phyloP scores from a whole-genome alignment of 768 basidiomycete genomes.

The Boletus rubroflammeus region DNA sequence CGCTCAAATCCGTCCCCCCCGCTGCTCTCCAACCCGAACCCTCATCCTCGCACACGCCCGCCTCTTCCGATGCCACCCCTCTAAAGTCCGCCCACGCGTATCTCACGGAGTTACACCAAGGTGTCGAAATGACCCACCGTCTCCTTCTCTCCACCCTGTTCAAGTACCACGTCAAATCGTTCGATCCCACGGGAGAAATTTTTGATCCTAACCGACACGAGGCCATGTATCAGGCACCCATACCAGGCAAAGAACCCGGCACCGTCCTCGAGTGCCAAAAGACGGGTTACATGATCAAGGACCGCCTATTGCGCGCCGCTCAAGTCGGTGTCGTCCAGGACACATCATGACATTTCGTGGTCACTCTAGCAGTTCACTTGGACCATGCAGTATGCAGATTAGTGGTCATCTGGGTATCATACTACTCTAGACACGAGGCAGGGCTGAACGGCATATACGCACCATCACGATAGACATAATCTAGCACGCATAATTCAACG shows the following conservation, averaged over 20 bases:
- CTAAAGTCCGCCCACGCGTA: slow-evolving; percentile 55
- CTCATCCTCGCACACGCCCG: slow-evolving; percentile 22
- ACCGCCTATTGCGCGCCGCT: slow-evolving; percentile 87
- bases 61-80: slow-evolving; percentile 29
- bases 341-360: slow-evolving; percentile 30
- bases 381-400: not conserved
- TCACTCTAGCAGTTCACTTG: not conserved
- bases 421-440: slow-evolving; percentile 29
- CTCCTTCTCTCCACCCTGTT: slow-evolving; percentile 85
- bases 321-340: slow-evolving; percentile 95
- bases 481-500: slow-evolving; percentile 56
- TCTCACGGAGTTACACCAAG: slow-evolving; percentile 71
- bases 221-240: slow-evolving; percentile 89
- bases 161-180: slow-evolving; percentile 88
- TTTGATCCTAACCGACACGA: slow-evolving; percentile 97
- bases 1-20: slow-evolving; percentile 73
- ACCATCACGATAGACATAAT: slow-evolving; percentile 35
- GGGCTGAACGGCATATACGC: slow-evolving; percentile 21
- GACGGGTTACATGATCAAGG: slow-evolving; percentile 91
- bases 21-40: slow-evolving; percentile 38
- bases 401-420: slow-evolving; percentile 14
- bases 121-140: slow-evolving; percentile 90
- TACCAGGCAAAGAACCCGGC: slow-evolving; percentile 87
- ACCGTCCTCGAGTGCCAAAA: slow-evolving; percentile 90
- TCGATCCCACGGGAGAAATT: slow-evolving; percentile 86